These are phyloP conservation scores for Colletotrichum sp. DNA, from an alignment of 2,329 filamentous ascomycete genomes.

Conservation along the genomic window DNA sequence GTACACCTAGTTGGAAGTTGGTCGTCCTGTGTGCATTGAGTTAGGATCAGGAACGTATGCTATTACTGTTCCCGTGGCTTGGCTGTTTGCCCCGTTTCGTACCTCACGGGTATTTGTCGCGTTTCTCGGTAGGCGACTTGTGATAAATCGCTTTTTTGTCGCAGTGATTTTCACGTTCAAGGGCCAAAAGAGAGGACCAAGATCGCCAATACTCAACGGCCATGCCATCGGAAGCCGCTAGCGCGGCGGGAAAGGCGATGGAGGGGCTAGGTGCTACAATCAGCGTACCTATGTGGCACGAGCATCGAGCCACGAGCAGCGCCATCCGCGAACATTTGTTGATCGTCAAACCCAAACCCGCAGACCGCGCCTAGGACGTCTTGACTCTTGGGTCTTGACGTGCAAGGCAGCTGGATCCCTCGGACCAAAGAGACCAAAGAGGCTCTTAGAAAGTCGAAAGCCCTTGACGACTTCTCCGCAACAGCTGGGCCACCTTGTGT, in stretches of 20 bases:
- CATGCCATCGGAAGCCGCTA: background rate
- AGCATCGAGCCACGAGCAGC: background rate
- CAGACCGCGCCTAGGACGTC: background rate
- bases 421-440: background rate
- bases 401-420: background rate
- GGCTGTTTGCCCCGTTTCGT: background rate
- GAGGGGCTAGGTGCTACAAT: background rate
- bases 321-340: background rate
- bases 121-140: background rate
- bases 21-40: background rate
- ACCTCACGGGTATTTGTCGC: background rate
- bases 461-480: background rate
- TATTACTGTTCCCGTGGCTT: background rate
- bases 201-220: constrained; percentile 1
- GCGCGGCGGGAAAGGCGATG: background rate
- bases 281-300: background rate
- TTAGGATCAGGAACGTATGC: background rate
- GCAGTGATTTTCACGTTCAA: background rate
- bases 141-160: background rate
- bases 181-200: background rate
- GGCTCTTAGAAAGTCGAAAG: background rate
- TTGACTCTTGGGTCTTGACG: background rate
- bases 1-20: background rate
- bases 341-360: background rate
- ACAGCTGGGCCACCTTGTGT: background rate